phyloP scores from a whole-genome alignment of 2,329 filamentous ascomycete genomes.

The Fusarium sp. region DNA sequence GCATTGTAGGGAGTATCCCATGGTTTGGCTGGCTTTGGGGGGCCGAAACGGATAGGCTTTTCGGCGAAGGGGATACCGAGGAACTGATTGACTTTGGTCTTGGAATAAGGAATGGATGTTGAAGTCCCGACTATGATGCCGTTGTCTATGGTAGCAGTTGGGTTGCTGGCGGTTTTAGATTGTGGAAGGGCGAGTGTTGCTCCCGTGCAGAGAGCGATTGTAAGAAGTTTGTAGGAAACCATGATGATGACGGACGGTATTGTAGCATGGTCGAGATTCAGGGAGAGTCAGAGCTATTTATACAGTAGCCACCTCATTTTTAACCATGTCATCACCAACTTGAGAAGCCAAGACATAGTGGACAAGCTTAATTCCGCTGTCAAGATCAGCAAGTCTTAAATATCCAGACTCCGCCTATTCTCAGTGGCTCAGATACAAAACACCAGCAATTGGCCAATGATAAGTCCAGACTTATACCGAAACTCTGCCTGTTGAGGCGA shows the following conservation, averaged over 20 bases:
- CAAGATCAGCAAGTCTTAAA: background rate
- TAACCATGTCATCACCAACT: background rate
- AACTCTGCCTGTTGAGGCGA: background rate
- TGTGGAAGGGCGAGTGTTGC: background rate
- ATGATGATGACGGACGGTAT: slow-evolving; percentile 2
- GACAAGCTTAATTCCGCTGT: background rate
- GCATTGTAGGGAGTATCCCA: slow-evolving; percentile 40
- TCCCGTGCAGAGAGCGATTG: background rate
- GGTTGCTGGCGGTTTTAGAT: background rate
- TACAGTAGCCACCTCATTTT: background rate
- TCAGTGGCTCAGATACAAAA: background rate
- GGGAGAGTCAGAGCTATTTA: background rate
- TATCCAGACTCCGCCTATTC: background rate
- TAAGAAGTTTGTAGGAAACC: background rate
- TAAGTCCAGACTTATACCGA: background rate
- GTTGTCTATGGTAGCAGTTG: slow-evolving; percentile 30
- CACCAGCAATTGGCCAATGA: background rate
- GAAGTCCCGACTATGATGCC: slow-evolving; percentile 29
- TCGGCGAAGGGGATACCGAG: slow-evolving; percentile 46
- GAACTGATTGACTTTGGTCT: slow-evolving; percentile 38
- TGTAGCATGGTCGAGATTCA: rapidly evolving
- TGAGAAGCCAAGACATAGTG: background rate
- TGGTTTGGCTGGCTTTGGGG: slow-evolving; percentile 22
- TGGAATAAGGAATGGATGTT: slow-evolving; percentile 23
- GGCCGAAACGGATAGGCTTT: slow-evolving; percentile 39